Percentiles rank a stretch among this genome's conserved stretches.
phyloP scores from a whole-genome alignment of 2,329 filamentous ascomycete species.

The Scleromitrula shiraiana region DNA sequence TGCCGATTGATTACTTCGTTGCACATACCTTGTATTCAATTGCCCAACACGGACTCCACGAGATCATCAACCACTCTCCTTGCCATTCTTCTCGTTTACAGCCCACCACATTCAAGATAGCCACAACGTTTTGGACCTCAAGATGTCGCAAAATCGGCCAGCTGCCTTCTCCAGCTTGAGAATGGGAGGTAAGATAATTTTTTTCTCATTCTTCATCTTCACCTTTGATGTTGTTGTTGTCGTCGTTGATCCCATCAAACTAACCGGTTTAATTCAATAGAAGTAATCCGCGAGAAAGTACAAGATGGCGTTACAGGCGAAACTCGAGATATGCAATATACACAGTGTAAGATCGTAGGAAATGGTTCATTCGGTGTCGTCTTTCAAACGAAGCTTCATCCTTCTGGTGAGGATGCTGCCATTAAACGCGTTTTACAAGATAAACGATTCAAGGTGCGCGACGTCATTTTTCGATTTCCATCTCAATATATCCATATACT shows the following conservation, averaged over 20 bases:
- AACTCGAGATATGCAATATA: conserved; percentile 94
- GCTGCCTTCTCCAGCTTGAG: conserved; percentile 81
- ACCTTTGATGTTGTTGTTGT: neutral
- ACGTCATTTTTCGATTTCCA: neutral
- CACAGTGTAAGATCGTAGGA: conserved; percentile 98
- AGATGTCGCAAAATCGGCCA: conserved; percentile 86
- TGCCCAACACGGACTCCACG: conserved; percentile 49
- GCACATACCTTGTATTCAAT: conserved; percentile 24
- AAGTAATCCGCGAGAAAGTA: conserved; percentile 97
- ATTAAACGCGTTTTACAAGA: conserved; percentile 99
- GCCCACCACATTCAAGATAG: conserved; percentile 35
- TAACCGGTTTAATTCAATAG: conserved; percentile 47
- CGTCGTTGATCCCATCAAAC: neutral
- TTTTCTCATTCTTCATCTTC: neutral
- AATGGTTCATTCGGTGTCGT: conserved; percentile 98
- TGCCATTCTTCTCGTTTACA: conserved; percentile 38
- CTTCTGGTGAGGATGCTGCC: conserved; percentile 95
- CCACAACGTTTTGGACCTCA: conserved; percentile 29
- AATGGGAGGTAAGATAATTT: conserved; percentile 75
- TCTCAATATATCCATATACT: conserved; percentile 6
- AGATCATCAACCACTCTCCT: conserved; percentile 32
- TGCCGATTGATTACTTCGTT: conserved; percentile 17
- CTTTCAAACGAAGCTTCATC: conserved; percentile 97
- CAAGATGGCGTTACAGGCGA: conserved; percentile 97
- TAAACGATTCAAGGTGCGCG: conserved; percentile 93